Percentiles rank a stretch among this genome's conserved stretches.
phyloP scores from a whole-genome alignment of 2,329 filamentous ascomycete species.

The Xylariaceae sp. region DNA sequence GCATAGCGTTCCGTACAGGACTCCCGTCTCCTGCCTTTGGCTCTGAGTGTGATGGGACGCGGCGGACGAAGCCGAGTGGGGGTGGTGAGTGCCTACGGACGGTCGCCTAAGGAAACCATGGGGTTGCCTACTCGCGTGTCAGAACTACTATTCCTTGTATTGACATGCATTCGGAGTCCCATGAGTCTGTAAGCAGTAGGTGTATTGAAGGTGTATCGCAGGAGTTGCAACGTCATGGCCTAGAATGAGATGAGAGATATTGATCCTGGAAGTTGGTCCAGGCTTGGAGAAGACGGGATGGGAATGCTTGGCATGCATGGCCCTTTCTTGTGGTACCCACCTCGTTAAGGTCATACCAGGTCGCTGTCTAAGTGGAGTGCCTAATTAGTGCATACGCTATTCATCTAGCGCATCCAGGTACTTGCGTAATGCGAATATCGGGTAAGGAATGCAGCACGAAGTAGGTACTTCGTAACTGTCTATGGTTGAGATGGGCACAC shows the following conservation, averaged over 20 bases:
- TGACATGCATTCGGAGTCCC: neutral
- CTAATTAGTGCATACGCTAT: too few species aligned
- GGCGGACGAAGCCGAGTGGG: neutral
- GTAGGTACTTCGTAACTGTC: too few species aligned
- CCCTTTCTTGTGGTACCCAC: slow-evolving; percentile 1
- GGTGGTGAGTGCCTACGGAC: slow-evolving; percentile 3
- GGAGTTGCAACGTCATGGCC: slow-evolving; percentile 17
- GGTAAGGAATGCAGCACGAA: too few species aligned
- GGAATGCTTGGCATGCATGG: slow-evolving; percentile 16
- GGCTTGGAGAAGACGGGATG: slow-evolving; percentile 9
- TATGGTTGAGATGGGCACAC: too few species aligned
- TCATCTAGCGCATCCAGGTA: too few species aligned
- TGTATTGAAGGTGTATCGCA: neutral
- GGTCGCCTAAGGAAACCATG: slow-evolving; percentile 4
- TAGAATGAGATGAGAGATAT: neutral
- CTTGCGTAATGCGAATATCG: too few species aligned
- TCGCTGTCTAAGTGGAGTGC: neutral
- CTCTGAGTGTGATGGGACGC: neutral
- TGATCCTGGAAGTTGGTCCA: slow-evolving; percentile 4
- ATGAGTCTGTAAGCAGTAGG: slow-evolving; percentile 7
- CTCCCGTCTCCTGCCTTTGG: neutral
- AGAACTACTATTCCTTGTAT: slow-evolving; percentile 2
- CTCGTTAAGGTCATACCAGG: too few species aligned
- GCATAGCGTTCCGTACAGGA: neutral
- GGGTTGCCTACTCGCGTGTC: slow-evolving; percentile 5